A percentile compares a stretch with the other conserved stretches of the same genome.
Evolutionary conservation across 495 filamentous ascomycete genomes (phyloP).

Genomic region (Xylaria acuta): DNA sequence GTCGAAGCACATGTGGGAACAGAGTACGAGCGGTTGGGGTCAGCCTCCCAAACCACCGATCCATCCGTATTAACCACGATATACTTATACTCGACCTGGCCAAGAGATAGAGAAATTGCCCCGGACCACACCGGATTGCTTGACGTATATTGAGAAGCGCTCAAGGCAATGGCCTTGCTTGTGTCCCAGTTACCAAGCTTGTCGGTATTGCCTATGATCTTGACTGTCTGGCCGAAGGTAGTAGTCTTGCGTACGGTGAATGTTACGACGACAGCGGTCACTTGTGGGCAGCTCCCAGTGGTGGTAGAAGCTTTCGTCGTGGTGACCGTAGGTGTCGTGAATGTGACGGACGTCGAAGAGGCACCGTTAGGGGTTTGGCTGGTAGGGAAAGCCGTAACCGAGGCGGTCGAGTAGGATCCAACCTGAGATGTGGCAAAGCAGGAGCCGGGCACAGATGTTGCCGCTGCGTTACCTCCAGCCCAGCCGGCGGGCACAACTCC

Average conservation of each 20-base stretch:
- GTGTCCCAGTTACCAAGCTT: conserved; percentile 65
- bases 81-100: conserved; percentile 72
- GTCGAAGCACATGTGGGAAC: conserved; percentile 59
- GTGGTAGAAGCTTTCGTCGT: conserved; percentile 40
- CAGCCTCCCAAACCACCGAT: conserved; percentile 65
- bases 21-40: conserved; percentile 66
- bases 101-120: conserved; percentile 57
- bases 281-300: conserved; percentile 44
- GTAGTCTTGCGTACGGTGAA: conserved; percentile 65
- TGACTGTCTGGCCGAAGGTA: conserved; percentile 63
- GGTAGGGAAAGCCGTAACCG: conserved; percentile 61
- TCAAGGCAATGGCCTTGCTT: conserved; percentile 56
- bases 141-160: conserved; percentile 58
- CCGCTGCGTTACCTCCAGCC: conserved; percentile 46
- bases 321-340: conserved; percentile 44
- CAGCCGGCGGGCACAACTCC: conserved; percentile 62
- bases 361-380: conserved; percentile 52
- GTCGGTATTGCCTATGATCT: conserved; percentile 61
- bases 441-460: conserved; percentile 56
- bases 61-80: conserved; percentile 63
- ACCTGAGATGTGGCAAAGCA: conserved; percentile 60
- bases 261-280: conserved; percentile 60
- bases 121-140: conserved; percentile 65
- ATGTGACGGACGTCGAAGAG: conserved; percentile 37
- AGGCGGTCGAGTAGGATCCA: conserved; percentile 65